Evolutionary conservation across 2,329 filamentous ascomycete species (phyloP), one percentile per base, ranked within the genome.

Genomic region (Plectosphaerella cucumerina): DNA sequence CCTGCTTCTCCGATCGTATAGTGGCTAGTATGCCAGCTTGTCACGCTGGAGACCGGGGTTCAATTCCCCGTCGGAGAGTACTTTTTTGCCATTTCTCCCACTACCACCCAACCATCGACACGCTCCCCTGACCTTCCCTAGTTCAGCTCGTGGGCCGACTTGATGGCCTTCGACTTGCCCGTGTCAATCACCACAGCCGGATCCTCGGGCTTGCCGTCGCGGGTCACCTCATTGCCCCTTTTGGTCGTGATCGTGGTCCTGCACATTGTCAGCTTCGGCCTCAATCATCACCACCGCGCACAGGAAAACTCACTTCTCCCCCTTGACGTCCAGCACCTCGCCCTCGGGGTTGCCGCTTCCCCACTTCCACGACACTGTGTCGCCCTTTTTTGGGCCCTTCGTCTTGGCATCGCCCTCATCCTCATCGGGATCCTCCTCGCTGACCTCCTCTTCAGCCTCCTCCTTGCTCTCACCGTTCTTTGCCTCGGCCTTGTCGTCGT

Each of bases 291-390:
- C 12, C 11, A 2, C 10, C 11, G 10, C 37, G 9, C 15, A 5
- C 3, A 5, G n/a, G 15, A 11, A 4, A 2, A 50, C 69, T 60
- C 52, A 74, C 71, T 70, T 65, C 22, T 71, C 68, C 0, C 58
- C 62, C 52, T 74, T 74, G 42, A 75, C 72, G 14, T 75, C 70
- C 3, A 74, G 56, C 1, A 75, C 72, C 14, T 71, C 72, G 2
- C 72, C 72, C 52, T 73, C 52, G 2, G 72, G 70, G 18, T 74
- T 65, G 9, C 71, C 71, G 17, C 61, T 60, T 12, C 72, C 72
- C 72, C 72, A 75, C 22, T 73, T 72, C 72, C 72, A 75, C 56
- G 70, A 74, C 8, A 75, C 72, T 0, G 65, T 75, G 8, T 75
- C 70, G 2, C 72, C 72, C 43, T 65, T 62, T 23, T 69, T 56